Evolutionary conservation across 2,329 filamentous ascomycete species (phyloP).

Genomic region (Sporothrix euskadiensis): DNA sequence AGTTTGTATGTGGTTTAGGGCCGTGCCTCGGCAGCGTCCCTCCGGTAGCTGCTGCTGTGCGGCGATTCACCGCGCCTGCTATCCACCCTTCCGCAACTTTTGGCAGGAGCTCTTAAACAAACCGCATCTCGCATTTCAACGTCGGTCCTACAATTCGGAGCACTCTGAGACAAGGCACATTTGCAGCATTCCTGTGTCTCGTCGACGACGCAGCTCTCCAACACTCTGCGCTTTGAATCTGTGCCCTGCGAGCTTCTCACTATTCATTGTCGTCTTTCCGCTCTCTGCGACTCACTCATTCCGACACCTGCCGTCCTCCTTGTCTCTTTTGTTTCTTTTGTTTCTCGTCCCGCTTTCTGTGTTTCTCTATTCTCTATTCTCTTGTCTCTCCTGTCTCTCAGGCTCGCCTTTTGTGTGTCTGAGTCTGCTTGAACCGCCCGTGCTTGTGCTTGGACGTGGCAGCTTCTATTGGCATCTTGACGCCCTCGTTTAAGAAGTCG

Average conservation of each 20-base stretch:
- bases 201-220: not conserved
- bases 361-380: not conserved
- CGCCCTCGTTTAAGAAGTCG: conserved; percentile 12
- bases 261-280: not conserved
- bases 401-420: conserved; percentile 16
- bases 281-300: not conserved
- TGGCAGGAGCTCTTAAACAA: not conserved
- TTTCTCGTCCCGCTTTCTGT: conserved; percentile 8
- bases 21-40: conserved; percentile 24
- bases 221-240: not conserved
- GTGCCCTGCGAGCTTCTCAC: not conserved
- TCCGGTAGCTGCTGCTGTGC: conserved; percentile 1
- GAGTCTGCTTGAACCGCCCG: not conserved
- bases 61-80: conserved; percentile 1
- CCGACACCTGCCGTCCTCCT: conserved; percentile 5
- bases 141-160: not conserved
- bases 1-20: not conserved
- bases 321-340: not conserved
- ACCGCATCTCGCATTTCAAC: not conserved
- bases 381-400: not conserved
- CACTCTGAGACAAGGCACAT: not conserved
- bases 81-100: not conserved
- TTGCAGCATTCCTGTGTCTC: not conserved
- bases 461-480: not conserved
- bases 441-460: not conserved